phyloP scores from a whole-genome alignment of 2,329 filamentous ascomycete genomes.

The Sphaceloma murrayae region DNA sequence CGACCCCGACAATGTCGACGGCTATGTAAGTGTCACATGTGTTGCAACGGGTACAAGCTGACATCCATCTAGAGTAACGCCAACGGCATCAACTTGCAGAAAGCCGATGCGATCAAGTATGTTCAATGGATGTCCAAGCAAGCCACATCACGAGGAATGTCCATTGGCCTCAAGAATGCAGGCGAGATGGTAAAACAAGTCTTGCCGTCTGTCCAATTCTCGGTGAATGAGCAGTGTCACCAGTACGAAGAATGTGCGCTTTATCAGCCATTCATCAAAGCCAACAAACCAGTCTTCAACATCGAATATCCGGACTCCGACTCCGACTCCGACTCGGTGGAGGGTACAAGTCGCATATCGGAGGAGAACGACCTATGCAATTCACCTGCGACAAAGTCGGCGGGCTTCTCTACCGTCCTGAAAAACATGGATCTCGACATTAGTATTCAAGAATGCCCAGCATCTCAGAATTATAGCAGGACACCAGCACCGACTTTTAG shows the following conservation, averaged over 20 bases:
- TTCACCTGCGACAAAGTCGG: slow-evolving; percentile 30
- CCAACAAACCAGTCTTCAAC: slow-evolving; percentile 60
- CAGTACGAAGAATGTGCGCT: slow-evolving; percentile 50
- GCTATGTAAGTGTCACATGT: slow-evolving; percentile 16
- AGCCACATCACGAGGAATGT: slow-evolving; percentile 46
- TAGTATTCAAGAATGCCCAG: slow-evolving; percentile 37
- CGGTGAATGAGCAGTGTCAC: slow-evolving; percentile 61
- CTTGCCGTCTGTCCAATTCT: slow-evolving; percentile 49
- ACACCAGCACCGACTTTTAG: neutral
- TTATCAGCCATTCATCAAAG: slow-evolving; percentile 49
- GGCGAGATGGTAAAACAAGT: slow-evolving; percentile 48
- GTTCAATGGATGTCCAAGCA: slow-evolving; percentile 51
- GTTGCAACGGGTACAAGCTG: neutral
- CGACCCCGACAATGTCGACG: slow-evolving; percentile 27
- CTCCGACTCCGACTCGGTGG: too few species aligned
- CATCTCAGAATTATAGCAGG: neutral
- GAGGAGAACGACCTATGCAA: slow-evolving; percentile 39
- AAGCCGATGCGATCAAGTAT: slow-evolving; percentile 48
- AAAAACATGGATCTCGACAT: slow-evolving; percentile 55
- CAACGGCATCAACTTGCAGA: slow-evolving; percentile 52
- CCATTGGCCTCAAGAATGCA: slow-evolving; percentile 61
- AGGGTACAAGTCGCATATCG: neutral
- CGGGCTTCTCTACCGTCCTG: slow-evolving; percentile 52
- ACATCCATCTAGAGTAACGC: slow-evolving; percentile 36
- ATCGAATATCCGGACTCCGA: slow-evolving; percentile 57